Evolutionary conservation across 495 filamentous ascomycete species (phyloP).

Genomic region (Cairneyella variabilis): DNA sequence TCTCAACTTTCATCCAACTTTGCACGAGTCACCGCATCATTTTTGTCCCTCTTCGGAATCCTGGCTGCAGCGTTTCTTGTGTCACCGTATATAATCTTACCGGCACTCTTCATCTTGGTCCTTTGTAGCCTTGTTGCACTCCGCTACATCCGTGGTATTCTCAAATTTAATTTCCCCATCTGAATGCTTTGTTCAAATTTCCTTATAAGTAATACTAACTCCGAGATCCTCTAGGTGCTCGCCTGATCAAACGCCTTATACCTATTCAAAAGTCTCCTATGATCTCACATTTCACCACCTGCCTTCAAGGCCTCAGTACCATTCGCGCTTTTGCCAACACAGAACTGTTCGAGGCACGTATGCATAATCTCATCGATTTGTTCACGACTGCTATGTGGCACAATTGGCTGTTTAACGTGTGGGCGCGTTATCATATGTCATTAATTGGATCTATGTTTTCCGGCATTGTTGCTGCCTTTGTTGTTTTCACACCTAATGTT

Average conservation of each 20-base stretch:
- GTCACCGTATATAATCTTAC: conserved; percentile 40
- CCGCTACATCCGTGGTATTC: conserved; percentile 53
- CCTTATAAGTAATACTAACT: conserved; percentile 42
- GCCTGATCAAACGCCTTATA: conserved; percentile 63
- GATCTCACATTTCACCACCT: conserved; percentile 57
- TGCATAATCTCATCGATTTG: conserved; percentile 53
- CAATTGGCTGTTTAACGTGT: conserved; percentile 55
- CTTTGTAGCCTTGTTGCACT: conserved; percentile 41
- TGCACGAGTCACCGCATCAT: conserved; percentile 38
- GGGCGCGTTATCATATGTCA: conserved; percentile 51
- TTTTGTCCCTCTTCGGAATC: conserved; percentile 36
- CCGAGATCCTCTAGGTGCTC: conserved; percentile 49
- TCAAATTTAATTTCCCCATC: conserved; percentile 66
- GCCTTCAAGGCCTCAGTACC: conserved; percentile 57
- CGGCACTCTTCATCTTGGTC: conserved; percentile 35
- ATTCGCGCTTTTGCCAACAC: conserved; percentile 59
- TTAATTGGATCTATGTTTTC: conserved; percentile 60
- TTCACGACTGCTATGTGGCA: too few relatives aligned
- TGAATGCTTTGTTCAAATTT: too few relatives aligned
- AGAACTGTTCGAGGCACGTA: conserved; percentile 47
- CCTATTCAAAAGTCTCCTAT: conserved; percentile 57
- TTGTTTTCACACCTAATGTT: conserved; percentile 53
- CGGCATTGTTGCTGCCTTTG: conserved; percentile 48
- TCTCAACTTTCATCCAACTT: conserved; percentile 42
- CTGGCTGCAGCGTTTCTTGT: conserved; percentile 37